Percentiles rank a stretch among this genome's conserved stretches.
Conservation (phyloP, 2,329 filamentous ascomycete genomes). For the Aureobasidium sp. region DNA sequence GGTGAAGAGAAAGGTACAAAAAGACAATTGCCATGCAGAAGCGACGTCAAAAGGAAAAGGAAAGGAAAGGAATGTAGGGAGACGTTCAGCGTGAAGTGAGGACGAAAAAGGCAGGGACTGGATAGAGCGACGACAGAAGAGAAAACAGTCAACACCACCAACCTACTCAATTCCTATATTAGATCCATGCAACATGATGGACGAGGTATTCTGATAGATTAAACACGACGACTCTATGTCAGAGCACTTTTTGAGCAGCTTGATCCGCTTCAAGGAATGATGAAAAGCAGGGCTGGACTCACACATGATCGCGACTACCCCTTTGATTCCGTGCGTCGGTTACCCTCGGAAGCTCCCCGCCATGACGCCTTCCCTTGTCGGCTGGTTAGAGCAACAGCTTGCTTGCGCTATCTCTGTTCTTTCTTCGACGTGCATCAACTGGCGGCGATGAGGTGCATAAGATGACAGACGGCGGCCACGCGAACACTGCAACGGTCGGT, state of each 20-base stretch:
- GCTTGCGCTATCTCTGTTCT: constrained; percentile 1
- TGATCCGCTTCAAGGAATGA: constrained; percentile 1
- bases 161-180: background rate
- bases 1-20: background rate
- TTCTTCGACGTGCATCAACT: background rate
- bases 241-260: background rate
- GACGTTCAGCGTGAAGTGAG: background rate
- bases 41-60: background rate
- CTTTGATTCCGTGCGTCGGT: constrained; percentile 1
- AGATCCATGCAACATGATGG: background rate
- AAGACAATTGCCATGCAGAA: background rate
- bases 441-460: constrained; percentile 6
- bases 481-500: background rate
- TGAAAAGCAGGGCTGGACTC: background rate
- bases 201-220: background rate
- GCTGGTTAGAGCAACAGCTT: background rate
- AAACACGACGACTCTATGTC: background rate
- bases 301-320: background rate
- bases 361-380: background rate
- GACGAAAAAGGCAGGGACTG: background rate
- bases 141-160: background rate
- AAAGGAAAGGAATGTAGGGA: background rate
- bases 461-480: background rate
- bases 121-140: background rate
- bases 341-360: background rate